Conservation (phyloP, 495 filamentous ascomycete species). For the Clohesyomyces aquaticus region DNA sequence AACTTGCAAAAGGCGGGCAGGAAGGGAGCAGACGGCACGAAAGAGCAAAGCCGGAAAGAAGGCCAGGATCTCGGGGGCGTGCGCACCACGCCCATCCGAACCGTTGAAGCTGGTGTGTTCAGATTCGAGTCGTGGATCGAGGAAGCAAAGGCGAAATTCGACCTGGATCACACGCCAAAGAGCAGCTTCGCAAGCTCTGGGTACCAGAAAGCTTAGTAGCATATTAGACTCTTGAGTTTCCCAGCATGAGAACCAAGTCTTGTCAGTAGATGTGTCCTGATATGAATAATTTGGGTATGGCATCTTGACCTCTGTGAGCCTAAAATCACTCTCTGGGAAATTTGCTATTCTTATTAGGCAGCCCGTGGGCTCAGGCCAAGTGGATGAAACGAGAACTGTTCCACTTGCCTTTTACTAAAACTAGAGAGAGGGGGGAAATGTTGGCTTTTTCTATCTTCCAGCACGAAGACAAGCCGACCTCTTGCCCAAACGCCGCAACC, state of each 20-base stretch:
- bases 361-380: too few species aligned
- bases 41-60: constrained; percentile 45
- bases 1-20: constrained; percentile 45
- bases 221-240: too few species aligned
- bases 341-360: too few species aligned
- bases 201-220: too few species aligned
- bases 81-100: constrained; percentile 59
- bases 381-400: too few species aligned
- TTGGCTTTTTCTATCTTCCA: background rate
- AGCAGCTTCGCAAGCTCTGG: constrained; percentile 25
- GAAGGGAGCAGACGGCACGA: constrained; percentile 24
- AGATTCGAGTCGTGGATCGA: constrained; percentile 73
- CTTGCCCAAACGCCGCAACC: background rate
- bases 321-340: too few species aligned
- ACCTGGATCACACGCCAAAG: constrained; percentile 13
- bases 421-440: too few species aligned
- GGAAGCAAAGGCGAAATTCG: constrained; percentile 51
- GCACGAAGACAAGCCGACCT: background rate
- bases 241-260: too few species aligned
- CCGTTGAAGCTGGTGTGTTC: constrained; percentile 66
- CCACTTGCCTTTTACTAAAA: too few species aligned
- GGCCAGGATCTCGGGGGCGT: constrained; percentile 43
- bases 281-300: too few species aligned
- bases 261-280: too few species aligned
- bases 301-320: too few species aligned